A percentile compares a stretch with the other conserved stretches of the same genome.
These are phyloP conservation scores for Lipomyces anomalus DNA, from an alignment of 805 yeast species.

Conservation along the genomic window DNA sequence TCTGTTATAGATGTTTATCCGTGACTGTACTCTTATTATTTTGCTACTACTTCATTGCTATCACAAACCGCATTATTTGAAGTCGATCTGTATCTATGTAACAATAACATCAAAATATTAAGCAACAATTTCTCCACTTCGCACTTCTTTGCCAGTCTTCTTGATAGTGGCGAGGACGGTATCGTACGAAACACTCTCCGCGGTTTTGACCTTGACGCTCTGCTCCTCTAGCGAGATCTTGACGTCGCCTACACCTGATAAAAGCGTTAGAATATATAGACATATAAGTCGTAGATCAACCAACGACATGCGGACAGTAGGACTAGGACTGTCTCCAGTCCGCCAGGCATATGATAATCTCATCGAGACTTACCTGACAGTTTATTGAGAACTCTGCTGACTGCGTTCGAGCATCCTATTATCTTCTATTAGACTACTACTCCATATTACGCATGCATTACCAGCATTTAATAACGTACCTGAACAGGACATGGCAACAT, in stretches of 20 bases:
- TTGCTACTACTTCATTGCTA: too few relatives aligned
- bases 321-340: not conserved
- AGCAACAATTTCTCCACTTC: conserved; percentile 53
- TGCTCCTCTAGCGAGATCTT: conserved; percentile 76
- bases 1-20: too few relatives aligned
- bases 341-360: not conserved
- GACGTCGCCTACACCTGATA: conserved; percentile 67
- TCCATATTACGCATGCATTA: too few relatives aligned
- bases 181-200: conserved; percentile 55
- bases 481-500: conserved; percentile 80
- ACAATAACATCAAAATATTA: too few relatives aligned
- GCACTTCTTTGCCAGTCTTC: conserved; percentile 86
- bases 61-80: too few relatives aligned
- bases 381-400: conserved; percentile 53
- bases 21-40: too few relatives aligned
- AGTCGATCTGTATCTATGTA: too few relatives aligned
- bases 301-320: not conserved
- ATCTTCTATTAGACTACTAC: too few relatives aligned
- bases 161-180: conserved; percentile 72
- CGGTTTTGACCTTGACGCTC: conserved; percentile 69
- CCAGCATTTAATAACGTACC: too few relatives aligned
- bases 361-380: conserved; percentile 14
- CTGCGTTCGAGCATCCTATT: conserved; percentile 85
- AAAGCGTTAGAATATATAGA: conserved; percentile 39
- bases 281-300: not conserved